phyloP scores from a whole-genome alignment of 768 basidiomycete species.

The Cyclocybe aegerita region DNA sequence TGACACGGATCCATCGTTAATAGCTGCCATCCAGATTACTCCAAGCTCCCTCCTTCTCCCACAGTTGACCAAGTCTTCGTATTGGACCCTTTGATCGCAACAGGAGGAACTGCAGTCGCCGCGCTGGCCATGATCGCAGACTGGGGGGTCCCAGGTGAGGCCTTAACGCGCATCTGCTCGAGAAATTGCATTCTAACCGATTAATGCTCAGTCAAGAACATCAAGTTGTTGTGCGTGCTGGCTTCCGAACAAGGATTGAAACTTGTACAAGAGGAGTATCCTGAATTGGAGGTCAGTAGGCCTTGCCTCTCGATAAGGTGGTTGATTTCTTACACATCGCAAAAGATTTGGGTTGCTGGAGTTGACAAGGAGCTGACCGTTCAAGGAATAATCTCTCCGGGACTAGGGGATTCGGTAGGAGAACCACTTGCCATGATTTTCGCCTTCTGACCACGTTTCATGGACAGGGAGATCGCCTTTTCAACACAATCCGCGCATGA shows the following conservation, averaged over 20 bases:
- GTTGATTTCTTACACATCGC: neutral
- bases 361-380: constrained; percentile 71
- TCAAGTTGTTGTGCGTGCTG: constrained; percentile 83
- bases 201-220: constrained; percentile 48
- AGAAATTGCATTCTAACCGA: neutral
- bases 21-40: constrained; percentile 62
- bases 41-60: constrained; percentile 76
- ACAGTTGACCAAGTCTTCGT: constrained; percentile 85
- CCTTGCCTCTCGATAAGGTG: neutral
- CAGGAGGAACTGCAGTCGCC: constrained; percentile 89
- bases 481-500: constrained; percentile 61
- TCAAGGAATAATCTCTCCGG: constrained; percentile 84
- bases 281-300: constrained; percentile 70
- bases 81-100: constrained; percentile 91
- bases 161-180: neutral
- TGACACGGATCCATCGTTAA: neutral
- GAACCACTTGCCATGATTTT: constrained; percentile 8
- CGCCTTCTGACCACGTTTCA: neutral
- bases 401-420: constrained; percentile 85
- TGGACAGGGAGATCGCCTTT: constrained; percentile 78
- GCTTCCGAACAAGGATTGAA: constrained; percentile 75
- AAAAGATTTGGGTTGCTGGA: constrained; percentile 83
- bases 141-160: constrained; percentile 74
- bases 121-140: constrained; percentile 84
- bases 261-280: constrained; percentile 63